These are phyloP conservation scores for Aspergillus brunneoviolaceus DNA, from an alignment of 2,329 filamentous ascomycete species.

Conservation along the genomic window DNA sequence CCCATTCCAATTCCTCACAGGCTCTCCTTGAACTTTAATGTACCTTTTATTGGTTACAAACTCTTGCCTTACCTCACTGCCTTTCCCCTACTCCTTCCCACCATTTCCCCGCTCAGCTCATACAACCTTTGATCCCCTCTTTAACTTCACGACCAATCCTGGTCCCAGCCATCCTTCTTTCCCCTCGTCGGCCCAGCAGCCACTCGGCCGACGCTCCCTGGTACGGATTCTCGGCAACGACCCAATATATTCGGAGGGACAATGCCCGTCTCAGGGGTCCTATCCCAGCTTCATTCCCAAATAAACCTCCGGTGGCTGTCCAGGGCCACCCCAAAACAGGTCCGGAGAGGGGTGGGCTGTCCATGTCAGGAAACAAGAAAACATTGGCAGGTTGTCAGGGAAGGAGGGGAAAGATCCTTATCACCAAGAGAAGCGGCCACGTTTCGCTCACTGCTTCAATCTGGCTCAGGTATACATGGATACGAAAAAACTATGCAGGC, in stretches of 20 bases:
- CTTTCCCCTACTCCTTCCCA: neutral
- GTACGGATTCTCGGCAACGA: neutral
- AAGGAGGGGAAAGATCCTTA: neutral
- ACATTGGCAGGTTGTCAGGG: neutral
- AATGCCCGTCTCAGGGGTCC: neutral
- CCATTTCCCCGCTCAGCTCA: neutral
- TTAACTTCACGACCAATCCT: neutral
- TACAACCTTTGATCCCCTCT: neutral
- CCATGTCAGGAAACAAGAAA: neutral
- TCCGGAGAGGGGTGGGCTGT: neutral
- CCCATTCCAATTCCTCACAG: neutral
- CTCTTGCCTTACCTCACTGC: too few species aligned
- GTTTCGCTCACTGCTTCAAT: neutral
- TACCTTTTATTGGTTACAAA: too few species aligned
- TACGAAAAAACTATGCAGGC: slow-evolving; percentile 1
- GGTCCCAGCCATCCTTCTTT: neutral
- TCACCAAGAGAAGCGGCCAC: neutral
- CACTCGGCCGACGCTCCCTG: neutral
- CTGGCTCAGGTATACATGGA: slow-evolving; percentile 1
- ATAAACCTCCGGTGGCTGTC: neutral
- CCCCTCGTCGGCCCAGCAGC: neutral
- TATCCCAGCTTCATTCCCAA: neutral
- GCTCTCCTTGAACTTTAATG: too few species aligned
- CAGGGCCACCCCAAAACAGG: neutral
- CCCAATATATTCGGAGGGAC: neutral